phyloP scores from a whole-genome alignment of 805 yeast genomes.

The Yarrowia osloensis region DNA sequence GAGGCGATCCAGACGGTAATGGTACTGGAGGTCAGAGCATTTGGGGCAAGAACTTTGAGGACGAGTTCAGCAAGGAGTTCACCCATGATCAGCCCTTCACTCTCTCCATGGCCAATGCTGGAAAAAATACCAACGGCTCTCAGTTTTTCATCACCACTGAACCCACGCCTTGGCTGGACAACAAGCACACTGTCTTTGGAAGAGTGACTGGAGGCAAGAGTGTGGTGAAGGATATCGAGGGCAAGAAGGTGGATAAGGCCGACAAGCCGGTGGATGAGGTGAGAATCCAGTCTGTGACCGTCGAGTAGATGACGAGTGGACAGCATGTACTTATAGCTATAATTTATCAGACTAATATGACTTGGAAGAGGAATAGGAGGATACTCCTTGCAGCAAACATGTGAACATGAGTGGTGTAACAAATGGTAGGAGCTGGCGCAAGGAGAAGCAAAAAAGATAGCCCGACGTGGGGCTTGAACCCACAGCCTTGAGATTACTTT shows the following conservation, averaged over 20 bases:
- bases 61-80: constrained; percentile 51
- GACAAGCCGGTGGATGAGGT: constrained; percentile 52
- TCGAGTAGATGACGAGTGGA: constrained; percentile 1
- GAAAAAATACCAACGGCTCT: constrained; percentile 60
- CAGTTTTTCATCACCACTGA: constrained; percentile 63
- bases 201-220: constrained; percentile 53
- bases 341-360: background rate
- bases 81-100: constrained; percentile 56
- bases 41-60: constrained; percentile 48
- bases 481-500: background rate
- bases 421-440: too few relatives aligned
- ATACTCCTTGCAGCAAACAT: too few relatives aligned
- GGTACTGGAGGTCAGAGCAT: constrained; percentile 48
- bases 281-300: constrained; percentile 36
- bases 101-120: constrained; percentile 64
- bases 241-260: constrained; percentile 48
- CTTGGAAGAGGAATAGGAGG: background rate
- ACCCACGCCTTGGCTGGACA: constrained; percentile 55
- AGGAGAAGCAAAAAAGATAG: background rate
- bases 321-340: background rate
- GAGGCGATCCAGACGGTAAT: constrained; percentile 56
- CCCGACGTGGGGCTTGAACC: constrained; percentile 19
- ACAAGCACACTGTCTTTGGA: constrained; percentile 62
- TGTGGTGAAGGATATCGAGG: constrained; percentile 53
- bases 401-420: too few relatives aligned